Conservation (phyloP, 2,329 filamentous ascomycete genomes). For the Tolypocladium capitatum region DNA sequence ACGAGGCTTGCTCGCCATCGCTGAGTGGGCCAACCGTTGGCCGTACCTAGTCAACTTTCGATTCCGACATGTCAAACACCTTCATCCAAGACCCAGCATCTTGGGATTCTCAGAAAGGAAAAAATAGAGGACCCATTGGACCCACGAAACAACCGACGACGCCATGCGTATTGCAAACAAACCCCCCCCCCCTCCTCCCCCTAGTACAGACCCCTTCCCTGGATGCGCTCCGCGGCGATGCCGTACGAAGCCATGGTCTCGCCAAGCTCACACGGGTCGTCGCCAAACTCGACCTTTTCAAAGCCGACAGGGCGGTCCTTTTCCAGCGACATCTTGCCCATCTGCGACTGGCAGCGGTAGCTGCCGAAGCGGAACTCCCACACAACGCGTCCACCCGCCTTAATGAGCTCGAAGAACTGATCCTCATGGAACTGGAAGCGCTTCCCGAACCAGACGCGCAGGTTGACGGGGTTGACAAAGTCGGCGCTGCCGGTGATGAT, state of each 20-base stretch:
- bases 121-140: neutral
- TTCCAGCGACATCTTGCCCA: slow-evolving; percentile 27
- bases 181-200: too few relatives aligned
- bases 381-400: slow-evolving; percentile 14
- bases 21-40: too few relatives aligned
- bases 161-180: neutral
- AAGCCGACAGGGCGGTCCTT: slow-evolving; percentile 20
- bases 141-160: neutral
- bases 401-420: slow-evolving; percentile 19
- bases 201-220: slow-evolving; percentile 13
- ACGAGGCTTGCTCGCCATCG: neutral
- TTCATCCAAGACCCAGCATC: neutral
- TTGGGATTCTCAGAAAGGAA: neutral
- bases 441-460: slow-evolving; percentile 26
- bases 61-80: neutral
- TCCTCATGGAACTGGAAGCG: slow-evolving; percentile 37
- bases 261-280: slow-evolving; percentile 24
- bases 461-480: slow-evolving; percentile 28
- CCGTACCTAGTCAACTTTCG: too few relatives aligned
- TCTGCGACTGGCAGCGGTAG: slow-evolving; percentile 40
- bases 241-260: slow-evolving; percentile 17
- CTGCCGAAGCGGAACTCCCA: slow-evolving; percentile 42
- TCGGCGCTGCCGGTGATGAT: slow-evolving; percentile 30
- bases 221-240: slow-evolving; percentile 19
- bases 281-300: slow-evolving; percentile 24